Evolutionary conservation across 177 flowering plant species (phyloP), one percentile per base, ranked within the genome.

Genomic region (Tripterygium wilfordii): DNA sequence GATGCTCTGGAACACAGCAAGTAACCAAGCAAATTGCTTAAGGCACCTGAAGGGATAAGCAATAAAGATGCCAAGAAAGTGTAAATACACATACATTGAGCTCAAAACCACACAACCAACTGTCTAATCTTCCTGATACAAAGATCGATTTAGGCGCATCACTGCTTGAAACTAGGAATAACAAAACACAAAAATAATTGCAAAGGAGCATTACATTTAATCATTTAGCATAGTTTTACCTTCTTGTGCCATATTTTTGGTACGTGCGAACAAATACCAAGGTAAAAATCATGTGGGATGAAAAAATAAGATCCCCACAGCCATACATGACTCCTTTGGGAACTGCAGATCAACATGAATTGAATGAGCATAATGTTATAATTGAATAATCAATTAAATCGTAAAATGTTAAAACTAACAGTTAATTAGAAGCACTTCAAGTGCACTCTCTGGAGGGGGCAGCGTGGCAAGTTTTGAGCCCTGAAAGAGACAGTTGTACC

Each of bases 281-380:
- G 22, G 80, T 71, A 62, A 83, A 86, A 63, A 83, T 86, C 97
- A 86, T 84, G 71, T 80, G 95, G 18, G 95, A 83, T 40, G 95
- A 89, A 65, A 83, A 86, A 36, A 89, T 86, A 61, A 89, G 62
- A 70, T 83, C 92, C 36, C 92, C 95, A 68, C 95, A 90, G 14
- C 96, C 94, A 68, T 72, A 82, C 25, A 84, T 49, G 28, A 80
- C 74, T 4, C 95, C 91, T n/a, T 70, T 56, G 23, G 92, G 88
- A 75, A 88, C 96, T 88, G 86, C 76, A 75, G 2, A 56, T 37
- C 10, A 8, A 45, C 13, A 42, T 20, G 47, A 19, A 17, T 6
- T 23, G 42, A 57, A 48, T 32, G 28, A 38, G 51, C 15, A 41
- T 41, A 22, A 38, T 31, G 12, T 10, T 10, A 25, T 25, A 44